Evolutionary conservation across 2,329 filamentous ascomycete genomes (phyloP).

Genomic region (Aspergillus latus): DNA sequence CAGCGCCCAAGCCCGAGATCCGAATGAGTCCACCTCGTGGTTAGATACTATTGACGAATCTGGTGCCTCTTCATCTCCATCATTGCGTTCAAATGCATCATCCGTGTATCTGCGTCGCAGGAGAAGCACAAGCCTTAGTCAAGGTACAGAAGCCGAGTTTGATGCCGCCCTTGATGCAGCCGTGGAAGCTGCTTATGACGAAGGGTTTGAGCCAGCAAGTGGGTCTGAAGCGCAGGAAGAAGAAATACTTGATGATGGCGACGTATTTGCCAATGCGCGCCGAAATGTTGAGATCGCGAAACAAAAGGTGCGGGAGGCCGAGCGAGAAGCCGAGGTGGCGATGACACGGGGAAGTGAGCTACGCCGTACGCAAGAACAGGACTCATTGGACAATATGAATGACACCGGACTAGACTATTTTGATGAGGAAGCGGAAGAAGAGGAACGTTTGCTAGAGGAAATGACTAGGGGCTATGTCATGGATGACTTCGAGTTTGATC

Average conservation of each 20-base stretch:
- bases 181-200: slow-evolving; percentile 93
- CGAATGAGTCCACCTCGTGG: slow-evolving; percentile 85
- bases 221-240: slow-evolving; percentile 33
- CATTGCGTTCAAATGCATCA: slow-evolving; percentile 76
- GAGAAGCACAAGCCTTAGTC: slow-evolving; percentile 67
- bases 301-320: slow-evolving; percentile 70
- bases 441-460: slow-evolving; percentile 77
- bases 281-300: slow-evolving; percentile 73
- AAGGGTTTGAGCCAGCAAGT: slow-evolving; percentile 72
- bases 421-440: slow-evolving; percentile 68
- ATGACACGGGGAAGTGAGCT: slow-evolving; percentile 62
- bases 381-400: slow-evolving; percentile 21
- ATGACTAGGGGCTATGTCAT: slow-evolving; percentile 81
- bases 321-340: slow-evolving; percentile 65
- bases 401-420: slow-evolving; percentile 47
- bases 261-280: slow-evolving; percentile 52
- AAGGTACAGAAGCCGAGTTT: slow-evolving; percentile 82
- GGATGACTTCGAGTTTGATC: slow-evolving; percentile 76
- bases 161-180: slow-evolving; percentile 92
- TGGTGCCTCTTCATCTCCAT: slow-evolving; percentile 74
- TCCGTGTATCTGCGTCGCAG: slow-evolving; percentile 67
- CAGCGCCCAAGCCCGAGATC: slow-evolving; percentile 47
- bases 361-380: slow-evolving; percentile 42
- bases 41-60: slow-evolving; percentile 93
- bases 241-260: slow-evolving; percentile 34